These are phyloP conservation scores for Pulveroboletus sp. DNA, from an alignment of 768 basidiomycete species.

Conservation along the genomic window DNA sequence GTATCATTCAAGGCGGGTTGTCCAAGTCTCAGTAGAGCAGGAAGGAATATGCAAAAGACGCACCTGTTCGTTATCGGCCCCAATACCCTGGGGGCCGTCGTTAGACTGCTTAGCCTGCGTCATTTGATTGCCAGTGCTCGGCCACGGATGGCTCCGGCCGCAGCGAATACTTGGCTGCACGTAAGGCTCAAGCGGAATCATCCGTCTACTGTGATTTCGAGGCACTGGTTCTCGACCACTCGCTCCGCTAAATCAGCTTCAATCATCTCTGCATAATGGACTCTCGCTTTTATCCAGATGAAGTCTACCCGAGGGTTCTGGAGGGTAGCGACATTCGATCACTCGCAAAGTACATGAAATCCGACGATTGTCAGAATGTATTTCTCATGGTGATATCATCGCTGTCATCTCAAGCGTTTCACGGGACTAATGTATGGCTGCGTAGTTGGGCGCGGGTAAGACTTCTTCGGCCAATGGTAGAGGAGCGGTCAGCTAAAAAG, in stretches of 20 bases:
- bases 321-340: conserved; percentile 38
- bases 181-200: no score
- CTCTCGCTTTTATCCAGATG: background rate
- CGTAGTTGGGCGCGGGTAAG: conserved; percentile 66
- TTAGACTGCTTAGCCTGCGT: no score
- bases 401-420: background rate
- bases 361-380: conserved; percentile 61
- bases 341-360: conserved; percentile 66
- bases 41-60: no score
- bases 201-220: no score
- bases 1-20: no score
- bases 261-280: conserved; percentile 12
- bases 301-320: conserved; percentile 20
- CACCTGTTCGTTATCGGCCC: no score
- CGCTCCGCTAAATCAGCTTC: background rate
- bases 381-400: conserved; percentile 60
- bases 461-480: no score
- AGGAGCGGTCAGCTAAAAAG: background rate
- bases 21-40: no score
- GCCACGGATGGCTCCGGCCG: conserved; percentile 4
- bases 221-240: no score
- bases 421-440: background rate
- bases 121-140: no score
- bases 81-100: no score
- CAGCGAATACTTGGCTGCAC: no score